Conservation (phyloP, 73 alveolate genomes). For the Halteria grandinella region DNA sequence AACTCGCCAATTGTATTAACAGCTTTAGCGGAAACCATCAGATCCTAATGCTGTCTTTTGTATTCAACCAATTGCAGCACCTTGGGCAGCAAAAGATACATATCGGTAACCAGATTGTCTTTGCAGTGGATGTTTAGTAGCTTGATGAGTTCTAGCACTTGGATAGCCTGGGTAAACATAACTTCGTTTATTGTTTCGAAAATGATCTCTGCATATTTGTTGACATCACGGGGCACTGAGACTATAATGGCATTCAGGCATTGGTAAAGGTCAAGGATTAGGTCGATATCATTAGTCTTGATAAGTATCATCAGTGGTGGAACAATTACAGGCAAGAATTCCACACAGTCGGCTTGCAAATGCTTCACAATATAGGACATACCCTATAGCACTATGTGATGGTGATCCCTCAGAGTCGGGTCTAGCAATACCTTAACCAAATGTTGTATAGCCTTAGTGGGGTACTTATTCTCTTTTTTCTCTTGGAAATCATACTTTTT, state of each 20-base stretch:
- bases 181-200: constrained; percentile 54
- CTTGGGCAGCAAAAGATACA: constrained; percentile 49
- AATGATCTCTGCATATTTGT: constrained; percentile 25
- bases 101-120: constrained; percentile 45
- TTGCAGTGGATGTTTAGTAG: constrained; percentile 38
- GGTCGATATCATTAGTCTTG: constrained; percentile 27
- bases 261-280: constrained; percentile 36
- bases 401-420: constrained; percentile 66
- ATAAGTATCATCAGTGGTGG: constrained; percentile 60
- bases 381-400: constrained; percentile 55
- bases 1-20: constrained; percentile 54
- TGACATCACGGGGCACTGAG: constrained; percentile 43
- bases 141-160: constrained; percentile 27
- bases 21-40: constrained; percentile 36
- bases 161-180: constrained; percentile 7
- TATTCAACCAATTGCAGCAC: constrained; percentile 14
- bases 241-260: constrained; percentile 54
- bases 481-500: constrained; percentile 43
- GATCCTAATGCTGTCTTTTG: constrained; percentile 24
- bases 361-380: constrained; percentile 44
- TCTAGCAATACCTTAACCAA: constrained; percentile 42
- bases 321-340: constrained; percentile 48
- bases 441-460: constrained; percentile 43
- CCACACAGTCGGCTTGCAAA: constrained; percentile 33
- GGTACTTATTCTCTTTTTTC: constrained; percentile 49